phyloP scores from a whole-genome alignment of 176 grass and related monocot species.

The Eragrostis nindensis region DNA sequence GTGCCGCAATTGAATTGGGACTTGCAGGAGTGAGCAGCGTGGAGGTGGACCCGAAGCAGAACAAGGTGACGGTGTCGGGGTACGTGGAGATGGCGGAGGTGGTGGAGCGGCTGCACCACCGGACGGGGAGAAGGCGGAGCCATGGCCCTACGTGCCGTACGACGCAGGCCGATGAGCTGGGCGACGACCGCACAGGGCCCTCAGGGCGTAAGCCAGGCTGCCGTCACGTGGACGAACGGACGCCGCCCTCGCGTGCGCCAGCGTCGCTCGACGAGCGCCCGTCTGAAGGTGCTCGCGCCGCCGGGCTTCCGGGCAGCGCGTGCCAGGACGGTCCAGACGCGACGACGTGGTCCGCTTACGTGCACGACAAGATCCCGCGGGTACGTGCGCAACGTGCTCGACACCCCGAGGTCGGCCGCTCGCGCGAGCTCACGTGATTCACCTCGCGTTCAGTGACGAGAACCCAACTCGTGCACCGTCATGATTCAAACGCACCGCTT shows the following conservation, averaged over 20 bases:
- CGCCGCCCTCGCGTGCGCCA: too few species aligned
- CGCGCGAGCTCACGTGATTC: constrained; percentile 52
- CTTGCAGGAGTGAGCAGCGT: constrained; percentile 37
- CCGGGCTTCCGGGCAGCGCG: too few species aligned
- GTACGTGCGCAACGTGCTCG: constrained; percentile 55
- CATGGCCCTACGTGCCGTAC: constrained; percentile 76
- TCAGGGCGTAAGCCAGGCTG: too few species aligned
- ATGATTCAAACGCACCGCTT: background rate
- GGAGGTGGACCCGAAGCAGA: constrained; percentile 59
- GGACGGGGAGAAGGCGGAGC: constrained; percentile 63
- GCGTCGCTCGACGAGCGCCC: too few species aligned
- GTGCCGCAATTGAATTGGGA: too few species aligned
- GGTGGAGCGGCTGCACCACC: constrained; percentile 43
- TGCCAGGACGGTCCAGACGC: too few species aligned
- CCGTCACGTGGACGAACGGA: too few species aligned
- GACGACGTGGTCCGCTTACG: constrained; percentile 63
- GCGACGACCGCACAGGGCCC: too few species aligned
- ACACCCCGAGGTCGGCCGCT: constrained; percentile 49
- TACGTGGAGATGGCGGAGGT: constrained; percentile 59
- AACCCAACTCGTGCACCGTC: constrained; percentile 64
- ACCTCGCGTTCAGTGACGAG: constrained; percentile 70
- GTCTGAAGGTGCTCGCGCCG: too few species aligned
- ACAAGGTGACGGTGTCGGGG: constrained; percentile 65
- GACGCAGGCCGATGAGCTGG: too few species aligned
- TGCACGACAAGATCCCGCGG: constrained; percentile 84